Base-by-base conservation (phyloP, 495 filamentous ascomycete genomes). In the Hypoxylon subgilvum region DNA sequence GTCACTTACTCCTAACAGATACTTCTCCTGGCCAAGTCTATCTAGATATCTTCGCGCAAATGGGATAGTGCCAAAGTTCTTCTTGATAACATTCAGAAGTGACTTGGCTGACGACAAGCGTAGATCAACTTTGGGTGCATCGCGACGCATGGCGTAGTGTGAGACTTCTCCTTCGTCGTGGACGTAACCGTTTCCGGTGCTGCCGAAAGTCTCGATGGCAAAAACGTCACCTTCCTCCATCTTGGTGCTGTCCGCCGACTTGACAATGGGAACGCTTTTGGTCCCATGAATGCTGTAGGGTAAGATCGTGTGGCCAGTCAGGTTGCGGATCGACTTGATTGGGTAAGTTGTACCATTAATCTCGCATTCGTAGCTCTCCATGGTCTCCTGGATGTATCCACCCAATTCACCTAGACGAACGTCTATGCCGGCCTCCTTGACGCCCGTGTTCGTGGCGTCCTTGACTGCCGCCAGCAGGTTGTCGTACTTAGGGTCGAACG, bases 171-270 rank as follows among this genome's bases (percentile, higher is more conserved):
- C 86, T 69, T 95, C 89, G 66, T 95, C 90, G 61, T 84, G 76
- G 42, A 96, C 86, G 69, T 87, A 86, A 43, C 88, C 92, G 71
- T 90, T 92, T 62, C 92, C 92, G 49, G 92, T 96, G 76, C 87
- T 93, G 42, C 92, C 92, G 64, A 96, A 96, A 6, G 92, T 96
- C 72, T 96, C 92, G 59, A 96, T 95, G 36, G 92, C 92, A 69
- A 93, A 96, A 9, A 89, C 83, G 67, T 96, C 92, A 17, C 91
- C 91, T 71, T 96, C 92, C 77, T 96, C 92, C 92, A 96, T 96
- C 76, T 89, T 92, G 27, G 89, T 92, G 63, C 82, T 80, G 62
- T 92, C 88, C 49, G 76, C 79, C 50, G 81, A 84, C 77, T 95
- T 95, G 22, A 96, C 88, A 61, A 96, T 93, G 5, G 92, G 92